Conservation (phyloP, 768 basidiomycete genomes). For the Pleurotus cornucopiae region DNA sequence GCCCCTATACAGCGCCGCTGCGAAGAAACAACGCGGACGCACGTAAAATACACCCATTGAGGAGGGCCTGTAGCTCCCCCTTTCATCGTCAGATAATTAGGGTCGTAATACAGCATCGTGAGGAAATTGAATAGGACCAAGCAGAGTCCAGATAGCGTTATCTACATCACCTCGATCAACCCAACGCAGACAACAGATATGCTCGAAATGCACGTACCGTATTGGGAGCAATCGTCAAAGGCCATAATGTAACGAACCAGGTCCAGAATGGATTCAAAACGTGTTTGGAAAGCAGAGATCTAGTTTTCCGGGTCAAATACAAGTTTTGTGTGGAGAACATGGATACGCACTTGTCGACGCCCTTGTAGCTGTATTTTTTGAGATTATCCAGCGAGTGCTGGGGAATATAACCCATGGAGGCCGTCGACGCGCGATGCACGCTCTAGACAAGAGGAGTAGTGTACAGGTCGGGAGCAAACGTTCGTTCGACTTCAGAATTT, state of each 20-base stretch:
- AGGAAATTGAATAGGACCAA: slow-evolving; percentile 83
- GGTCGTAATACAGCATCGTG: slow-evolving; percentile 83
- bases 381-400: slow-evolving; percentile 54
- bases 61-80: slow-evolving; percentile 63
- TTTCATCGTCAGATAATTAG: slow-evolving; percentile 64
- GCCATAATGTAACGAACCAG: slow-evolving; percentile 88
- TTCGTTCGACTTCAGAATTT: background rate
- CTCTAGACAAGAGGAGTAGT: background rate
- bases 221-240: slow-evolving; percentile 82
- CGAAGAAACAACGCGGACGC: slow-evolving; percentile 22
- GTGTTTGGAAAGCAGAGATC: slow-evolving; percentile 73
- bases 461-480: background rate
- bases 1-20: background rate
- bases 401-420: slow-evolving; percentile 51
- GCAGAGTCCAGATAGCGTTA: slow-evolving; percentile 79
- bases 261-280: slow-evolving; percentile 86
- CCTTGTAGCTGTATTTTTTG: slow-evolving; percentile 65
- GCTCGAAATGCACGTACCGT: slow-evolving; percentile 47
- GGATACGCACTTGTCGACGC: slow-evolving; percentile 49
- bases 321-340: slow-evolving; percentile 5
- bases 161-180: slow-evolving; percentile 39
- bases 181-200: slow-evolving; percentile 3
- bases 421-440: slow-evolving; percentile 2
- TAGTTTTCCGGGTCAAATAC: slow-evolving; percentile 21
- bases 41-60: slow-evolving; percentile 90